Evolutionary conservation across 2,329 filamentous ascomycete species (phyloP), one percentile per base, ranked within the genome.

Genomic region (Alternaria rosae): DNA sequence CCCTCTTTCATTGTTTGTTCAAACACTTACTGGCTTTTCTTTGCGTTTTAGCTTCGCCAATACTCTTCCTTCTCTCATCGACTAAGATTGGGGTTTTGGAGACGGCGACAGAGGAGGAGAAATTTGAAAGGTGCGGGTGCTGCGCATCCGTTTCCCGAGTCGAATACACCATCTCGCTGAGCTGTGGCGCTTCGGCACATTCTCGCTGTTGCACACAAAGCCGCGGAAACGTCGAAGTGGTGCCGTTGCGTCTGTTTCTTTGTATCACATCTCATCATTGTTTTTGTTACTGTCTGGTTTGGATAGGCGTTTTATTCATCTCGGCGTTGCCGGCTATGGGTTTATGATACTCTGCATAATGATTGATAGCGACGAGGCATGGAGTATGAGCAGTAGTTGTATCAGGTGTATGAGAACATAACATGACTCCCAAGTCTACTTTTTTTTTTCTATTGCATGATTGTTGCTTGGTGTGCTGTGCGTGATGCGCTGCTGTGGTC

Each of bases 291-390:
- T 60, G 64, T 57, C 42, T 60, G 59, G 50, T 45, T 57, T 54
- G 56, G 42, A 25, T 13, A 30, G 54, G 52, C 25, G 54, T 63
- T 45, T 41, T 42, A 28, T 55, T 54, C 54, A 51, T 57, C 55
- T 58, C 30, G 54, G 61, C 43, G 45, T 58, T 65, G 44, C 20
- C 32, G 55, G 58, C 43, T 59, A 52, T 44, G 50, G 62, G 47
- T 55, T 60, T 63, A 66, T 47, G 59, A 70, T 57, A 57, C 68
- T 72, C 67, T 69, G 66, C 67, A 59, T 74, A 73, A 75, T 75
- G 72, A 72, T 61, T 67, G 65, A 28, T 64, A 56, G 47, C 44
- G 62, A 57, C 50, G 64, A 45, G 48, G 59, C 28, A 51, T 43
- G 56, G 44, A 26, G 61, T 30, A 53, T 54, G 54, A 43, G 41